phyloP scores from a whole-genome alignment of 176 grass and related monocot genomes.

The Ensete glaucum region DNA sequence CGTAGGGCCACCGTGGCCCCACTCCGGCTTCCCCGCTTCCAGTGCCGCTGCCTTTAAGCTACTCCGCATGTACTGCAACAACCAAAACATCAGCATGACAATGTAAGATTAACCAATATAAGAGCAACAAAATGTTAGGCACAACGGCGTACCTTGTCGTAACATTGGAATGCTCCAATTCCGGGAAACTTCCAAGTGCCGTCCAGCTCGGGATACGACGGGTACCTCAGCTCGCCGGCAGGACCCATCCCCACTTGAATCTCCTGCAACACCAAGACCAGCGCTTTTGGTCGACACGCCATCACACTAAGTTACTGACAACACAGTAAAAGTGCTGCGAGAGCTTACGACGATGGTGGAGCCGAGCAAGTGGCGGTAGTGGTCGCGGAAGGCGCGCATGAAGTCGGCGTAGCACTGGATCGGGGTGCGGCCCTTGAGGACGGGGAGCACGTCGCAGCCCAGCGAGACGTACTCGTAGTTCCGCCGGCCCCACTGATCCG shows the following conservation, averaged over 20 bases:
- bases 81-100: no score
- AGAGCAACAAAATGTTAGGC: not conserved
- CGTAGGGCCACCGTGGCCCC: constrained; percentile 33
- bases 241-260: constrained; percentile 83
- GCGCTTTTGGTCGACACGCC: no score
- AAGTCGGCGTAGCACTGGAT: constrained; percentile 88
- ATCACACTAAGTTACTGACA: no score
- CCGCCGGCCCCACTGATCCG: constrained; percentile 68
- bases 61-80: constrained; percentile 40
- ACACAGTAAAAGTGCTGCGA: no score
- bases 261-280: constrained; percentile 32
- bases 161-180: constrained; percentile 75
- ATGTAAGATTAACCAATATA: not conserved
- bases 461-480: constrained; percentile 74
- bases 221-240: constrained; percentile 75
- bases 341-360: constrained; percentile 48
- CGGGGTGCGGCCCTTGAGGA: constrained; percentile 66
- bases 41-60: constrained; percentile 46
- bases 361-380: constrained; percentile 52
- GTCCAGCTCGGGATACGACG: constrained; percentile 58
- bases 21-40: constrained; percentile 41
- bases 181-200: constrained; percentile 64
- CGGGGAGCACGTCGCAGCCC: constrained; percentile 60
- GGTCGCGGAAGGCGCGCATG: constrained; percentile 74
- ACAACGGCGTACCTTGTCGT: constrained; percentile 40